A percentile compares a stretch with the other conserved stretches of the same genome.
Conservation (phyloP, 2,329 filamentous ascomycete genomes). For the Phaeosphaeria sp. region DNA sequence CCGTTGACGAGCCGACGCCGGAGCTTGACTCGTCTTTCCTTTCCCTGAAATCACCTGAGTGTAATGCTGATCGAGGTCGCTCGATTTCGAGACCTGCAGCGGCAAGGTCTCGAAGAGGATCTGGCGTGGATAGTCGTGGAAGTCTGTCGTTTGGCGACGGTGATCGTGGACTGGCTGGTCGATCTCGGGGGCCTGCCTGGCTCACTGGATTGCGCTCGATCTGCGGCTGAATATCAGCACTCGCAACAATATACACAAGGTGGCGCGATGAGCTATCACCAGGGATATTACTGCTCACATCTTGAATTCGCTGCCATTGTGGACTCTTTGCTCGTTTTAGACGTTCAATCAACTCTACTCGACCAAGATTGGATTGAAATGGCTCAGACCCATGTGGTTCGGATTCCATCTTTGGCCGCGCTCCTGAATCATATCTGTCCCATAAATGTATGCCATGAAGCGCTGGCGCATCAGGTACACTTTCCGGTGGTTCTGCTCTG, state of each 20-base stretch:
- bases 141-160: constrained; percentile 44
- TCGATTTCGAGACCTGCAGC: constrained; percentile 66
- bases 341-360: constrained; percentile 81
- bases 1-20: constrained; percentile 16
- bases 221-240: constrained; percentile 28
- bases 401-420: constrained; percentile 13
- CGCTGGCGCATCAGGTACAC: constrained; percentile 12
- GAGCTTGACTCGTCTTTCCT: constrained; percentile 43
- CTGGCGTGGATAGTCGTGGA: constrained; percentile 39
- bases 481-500: constrained; percentile 20
- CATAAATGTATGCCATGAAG: constrained; percentile 13
- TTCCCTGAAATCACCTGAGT: constrained; percentile 68
- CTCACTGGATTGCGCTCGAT: constrained; percentile 16
- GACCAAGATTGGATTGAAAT: constrained; percentile 56
- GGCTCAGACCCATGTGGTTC: constrained; percentile 27
- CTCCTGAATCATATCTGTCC: constrained; percentile 4
- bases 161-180: constrained; percentile 41
- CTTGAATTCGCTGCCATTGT: constrained; percentile 68
- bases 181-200: constrained; percentile 33
- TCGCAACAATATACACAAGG: not conserved
- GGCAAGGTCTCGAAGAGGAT: constrained; percentile 34
- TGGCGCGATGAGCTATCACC: not conserved
- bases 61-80: constrained; percentile 76
- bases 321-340: constrained; percentile 81
- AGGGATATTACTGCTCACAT: constrained; percentile 50